These are phyloP conservation scores for Parietichytrium sp. DNA, from an alignment of 108 stramenopile species.

Conservation along the genomic window DNA sequence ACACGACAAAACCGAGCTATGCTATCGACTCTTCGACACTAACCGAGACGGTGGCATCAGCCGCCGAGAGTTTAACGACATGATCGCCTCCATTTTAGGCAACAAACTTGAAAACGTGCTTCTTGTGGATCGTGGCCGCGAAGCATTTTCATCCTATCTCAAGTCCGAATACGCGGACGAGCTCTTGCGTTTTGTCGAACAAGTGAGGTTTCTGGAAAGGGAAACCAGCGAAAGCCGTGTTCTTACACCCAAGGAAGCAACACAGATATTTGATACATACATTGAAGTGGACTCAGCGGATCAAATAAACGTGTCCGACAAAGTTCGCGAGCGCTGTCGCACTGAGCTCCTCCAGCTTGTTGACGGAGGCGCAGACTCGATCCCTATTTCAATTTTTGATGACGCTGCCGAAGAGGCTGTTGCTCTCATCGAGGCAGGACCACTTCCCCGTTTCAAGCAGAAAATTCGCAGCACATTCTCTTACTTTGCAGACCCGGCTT, in stretches of 20 bases:
- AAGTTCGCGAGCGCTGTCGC: neutral
- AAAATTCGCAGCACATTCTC: neutral
- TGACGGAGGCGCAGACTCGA: neutral
- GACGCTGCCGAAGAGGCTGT: slow-evolving; percentile 11
- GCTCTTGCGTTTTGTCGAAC: slow-evolving; percentile 12
- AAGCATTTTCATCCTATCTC: neutral
- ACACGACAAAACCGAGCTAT: neutral
- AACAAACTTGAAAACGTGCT: neutral
- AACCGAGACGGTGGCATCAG: slow-evolving; percentile 17
- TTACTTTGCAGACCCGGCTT: neutral
- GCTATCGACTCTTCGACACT: slow-evolving; percentile 24
- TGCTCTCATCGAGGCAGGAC: neutral
- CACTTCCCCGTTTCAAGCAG: slow-evolving; percentile 18
- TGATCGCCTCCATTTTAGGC: neutral
- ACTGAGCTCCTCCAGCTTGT: neutral
- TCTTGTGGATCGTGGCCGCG: neutral
- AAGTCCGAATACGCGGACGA: neutral
- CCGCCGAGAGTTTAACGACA: neutral
- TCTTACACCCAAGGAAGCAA: neutral
- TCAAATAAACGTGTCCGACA: neutral
- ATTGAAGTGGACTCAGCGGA: neutral
- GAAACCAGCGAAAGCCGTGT: neutral
- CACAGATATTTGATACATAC: neutral
- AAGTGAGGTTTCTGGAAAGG: neutral
- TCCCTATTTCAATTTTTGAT: slow-evolving; percentile 14